These are phyloP conservation scores for Pseudonitzschia delicatissima DNA, from an alignment of 108 stramenopile genomes.

Conservation along the genomic window DNA sequence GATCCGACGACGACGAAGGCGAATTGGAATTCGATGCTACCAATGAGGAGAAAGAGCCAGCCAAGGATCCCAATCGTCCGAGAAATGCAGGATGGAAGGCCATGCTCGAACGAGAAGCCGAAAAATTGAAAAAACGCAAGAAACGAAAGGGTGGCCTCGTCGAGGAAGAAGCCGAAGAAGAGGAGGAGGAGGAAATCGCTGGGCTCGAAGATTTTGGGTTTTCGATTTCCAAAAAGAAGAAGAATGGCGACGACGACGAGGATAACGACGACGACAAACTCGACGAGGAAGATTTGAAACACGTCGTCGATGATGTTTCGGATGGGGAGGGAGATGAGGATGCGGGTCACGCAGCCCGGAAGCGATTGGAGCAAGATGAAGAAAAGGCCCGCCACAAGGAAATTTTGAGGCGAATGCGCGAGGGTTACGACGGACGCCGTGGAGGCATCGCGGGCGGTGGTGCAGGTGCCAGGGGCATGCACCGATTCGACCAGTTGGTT, in stretches of 20 bases:
- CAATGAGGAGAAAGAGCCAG: not conserved
- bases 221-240: conserved; percentile 61
- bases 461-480: conserved; percentile 71
- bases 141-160: conserved; percentile 56
- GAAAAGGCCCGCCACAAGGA: conserved; percentile 89
- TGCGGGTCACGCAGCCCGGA: conserved; percentile 64
- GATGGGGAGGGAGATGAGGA: conserved; percentile 90
- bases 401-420: conserved; percentile 83
- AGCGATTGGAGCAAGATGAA: conserved; percentile 52
- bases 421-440: conserved; percentile 86
- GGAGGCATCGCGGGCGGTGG: conserved; percentile 78
- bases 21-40: conserved; percentile 28
- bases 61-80: conserved; percentile 21
- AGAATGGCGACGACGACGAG: conserved; percentile 77
- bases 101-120: conserved; percentile 74
- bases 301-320: conserved; percentile 86
- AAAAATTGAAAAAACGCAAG: conserved; percentile 63
- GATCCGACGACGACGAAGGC: conserved; percentile 20
- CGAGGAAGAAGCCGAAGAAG: conserved; percentile 88
- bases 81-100: conserved; percentile 76
- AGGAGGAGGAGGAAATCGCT: conserved; percentile 87
- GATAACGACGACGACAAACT: conserved; percentile 45
- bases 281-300: conserved; percentile 77
- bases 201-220: conserved; percentile 91
- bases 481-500: conserved; percentile 80